Evolutionary conservation across 1,284 basidiomycete genomes (phyloP), one percentile per base, ranked within the genome.

Genomic region (Ustilago trichophora): DNA sequence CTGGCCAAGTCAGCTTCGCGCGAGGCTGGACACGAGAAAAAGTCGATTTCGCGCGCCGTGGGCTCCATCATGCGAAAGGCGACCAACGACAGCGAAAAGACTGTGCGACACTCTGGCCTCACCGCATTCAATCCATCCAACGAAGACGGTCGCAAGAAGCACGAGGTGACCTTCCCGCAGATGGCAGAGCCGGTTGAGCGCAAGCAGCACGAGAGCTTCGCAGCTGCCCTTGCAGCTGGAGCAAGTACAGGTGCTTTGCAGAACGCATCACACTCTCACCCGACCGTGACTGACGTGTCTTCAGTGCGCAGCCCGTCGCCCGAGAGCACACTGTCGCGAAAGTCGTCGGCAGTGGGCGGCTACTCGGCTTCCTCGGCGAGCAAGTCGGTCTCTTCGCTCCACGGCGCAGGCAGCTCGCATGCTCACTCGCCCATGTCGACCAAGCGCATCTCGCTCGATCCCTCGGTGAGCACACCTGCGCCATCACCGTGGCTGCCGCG

Each of bases 401-500:
- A 49, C 4, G 44, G 48, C 10, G 37, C 45, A 6, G 41, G 42
- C 34, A 43, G 54, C 46, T 34, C 38, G 9, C 37, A 46, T 13
- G 42, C 55, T 15, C 31, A 33, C 8, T 69, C 66, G 29, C 55
- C 59, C 26, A 24, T 56, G 33, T 43, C 53, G 11, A 35, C 29
- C 27, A 64, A 62, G 37, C 66, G 66, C 16, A 52, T 64, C 32
- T 22, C 55, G 26, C 53, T 64, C 31, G 67, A 78, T 27, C 66
- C 76, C 10, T 53, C 48, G 24, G 51, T 77, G 26, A 75, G 75
- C 59, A 69, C 77, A 32, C 77, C 77, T 5, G 55, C 40, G n/a
- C 77, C 77, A 24, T 66, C 55, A 33, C 72, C 66, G 10, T 68
- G 48, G 42, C 62, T 79, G 25, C 78, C 78, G 10, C 73, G 76